These are phyloP conservation scores for Aspergillus pseudoviridinutans DNA, from an alignment of 2,329 filamentous ascomycete species.

Conservation along the genomic window DNA sequence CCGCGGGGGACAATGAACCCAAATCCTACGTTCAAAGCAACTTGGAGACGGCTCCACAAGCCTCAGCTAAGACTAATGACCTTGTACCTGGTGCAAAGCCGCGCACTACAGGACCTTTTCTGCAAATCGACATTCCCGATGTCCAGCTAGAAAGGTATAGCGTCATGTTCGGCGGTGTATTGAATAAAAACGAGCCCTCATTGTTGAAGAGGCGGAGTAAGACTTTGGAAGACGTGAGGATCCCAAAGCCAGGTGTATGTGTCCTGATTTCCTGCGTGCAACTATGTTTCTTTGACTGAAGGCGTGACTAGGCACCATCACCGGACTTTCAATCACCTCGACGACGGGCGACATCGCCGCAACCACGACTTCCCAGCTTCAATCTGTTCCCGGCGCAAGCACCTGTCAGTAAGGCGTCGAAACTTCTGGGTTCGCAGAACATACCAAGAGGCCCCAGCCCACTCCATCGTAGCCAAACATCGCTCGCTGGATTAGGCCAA, in stretches of 20 bases:
- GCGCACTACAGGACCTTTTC: constrained; percentile 34
- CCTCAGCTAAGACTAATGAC: constrained; percentile 3
- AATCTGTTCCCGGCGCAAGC: constrained; percentile 34
- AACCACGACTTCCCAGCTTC: constrained; percentile 34
- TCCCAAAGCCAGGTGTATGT: constrained; percentile 45
- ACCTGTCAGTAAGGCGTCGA: constrained; percentile 27
- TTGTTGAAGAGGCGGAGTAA: constrained; percentile 35
- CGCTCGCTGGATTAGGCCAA: constrained; percentile 7
- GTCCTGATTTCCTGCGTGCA: not conserved
- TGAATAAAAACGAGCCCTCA: constrained; percentile 46
- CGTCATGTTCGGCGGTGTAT: constrained; percentile 80
- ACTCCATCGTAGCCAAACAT: constrained; percentile 21
- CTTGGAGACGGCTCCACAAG: not conserved
- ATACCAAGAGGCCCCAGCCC: constrained; percentile 26
- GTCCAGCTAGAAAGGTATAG: constrained; percentile 85
- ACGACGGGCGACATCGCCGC: constrained; percentile 36
- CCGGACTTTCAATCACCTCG: constrained; percentile 20
- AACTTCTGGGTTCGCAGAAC: constrained; percentile 28
- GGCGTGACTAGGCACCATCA: constrained; percentile 1
- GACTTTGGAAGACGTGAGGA: constrained; percentile 49
- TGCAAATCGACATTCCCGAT: constrained; percentile 77
- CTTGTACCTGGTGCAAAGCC: constrained; percentile 3
- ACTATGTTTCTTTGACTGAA: not conserved
- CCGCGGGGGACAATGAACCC: constrained; percentile 18
- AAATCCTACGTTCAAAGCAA: constrained; percentile 19